Percentiles rank a stretch among this genome's conserved stretches.
Conservation (phyloP, 1,139 yeast genomes). For the Yamadazyma oceani region DNA sequence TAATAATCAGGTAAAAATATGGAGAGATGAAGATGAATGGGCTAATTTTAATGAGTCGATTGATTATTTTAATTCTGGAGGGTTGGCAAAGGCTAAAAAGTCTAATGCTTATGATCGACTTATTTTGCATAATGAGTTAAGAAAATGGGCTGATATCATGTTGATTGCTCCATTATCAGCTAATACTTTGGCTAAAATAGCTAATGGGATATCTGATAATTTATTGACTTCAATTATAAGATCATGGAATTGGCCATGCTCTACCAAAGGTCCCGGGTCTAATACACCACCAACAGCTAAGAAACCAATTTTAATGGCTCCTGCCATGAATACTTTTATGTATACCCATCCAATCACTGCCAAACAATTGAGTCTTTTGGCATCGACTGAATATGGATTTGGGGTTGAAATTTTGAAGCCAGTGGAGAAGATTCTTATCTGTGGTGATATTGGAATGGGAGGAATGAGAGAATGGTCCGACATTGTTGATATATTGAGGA, state of each 20-base stretch:
- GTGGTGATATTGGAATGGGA: slow-evolving; percentile 97
- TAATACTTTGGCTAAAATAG: slow-evolving; percentile 85
- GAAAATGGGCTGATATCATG: slow-evolving; percentile 95
- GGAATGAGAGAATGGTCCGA: slow-evolving; percentile 99
- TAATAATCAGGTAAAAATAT: slow-evolving; percentile 79
- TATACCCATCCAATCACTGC: slow-evolving; percentile 92
- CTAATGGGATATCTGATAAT: slow-evolving; percentile 91
- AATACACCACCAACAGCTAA: slow-evolving; percentile 21
- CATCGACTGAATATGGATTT: slow-evolving; percentile 40
- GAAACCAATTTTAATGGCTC: slow-evolving; percentile 85
- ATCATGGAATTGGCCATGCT: slow-evolving; percentile 75
- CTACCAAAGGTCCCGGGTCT: slow-evolving; percentile 9
- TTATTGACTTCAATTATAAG: slow-evolving; percentile 79
- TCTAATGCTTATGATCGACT: slow-evolving; percentile 39
- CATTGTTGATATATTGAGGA: slow-evolving; percentile 75
- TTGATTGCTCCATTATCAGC: slow-evolving; percentile 93
- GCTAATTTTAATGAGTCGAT: slow-evolving; percentile 46
- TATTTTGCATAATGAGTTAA: slow-evolving; percentile 80
- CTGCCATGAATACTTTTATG: slow-evolving; percentile 97
- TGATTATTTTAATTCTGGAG: slow-evolving; percentile 13
- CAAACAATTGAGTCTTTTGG: slow-evolving; percentile 66
- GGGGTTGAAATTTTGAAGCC: slow-evolving; percentile 82
- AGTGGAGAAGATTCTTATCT: slow-evolving; percentile 86
- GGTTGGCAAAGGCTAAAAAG: slow-evolving; percentile 18
- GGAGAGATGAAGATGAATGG: slow-evolving; percentile 97